phyloP scores from a whole-genome alignment of 352 stramenopile species.

The Pythium oligandrum region DNA sequence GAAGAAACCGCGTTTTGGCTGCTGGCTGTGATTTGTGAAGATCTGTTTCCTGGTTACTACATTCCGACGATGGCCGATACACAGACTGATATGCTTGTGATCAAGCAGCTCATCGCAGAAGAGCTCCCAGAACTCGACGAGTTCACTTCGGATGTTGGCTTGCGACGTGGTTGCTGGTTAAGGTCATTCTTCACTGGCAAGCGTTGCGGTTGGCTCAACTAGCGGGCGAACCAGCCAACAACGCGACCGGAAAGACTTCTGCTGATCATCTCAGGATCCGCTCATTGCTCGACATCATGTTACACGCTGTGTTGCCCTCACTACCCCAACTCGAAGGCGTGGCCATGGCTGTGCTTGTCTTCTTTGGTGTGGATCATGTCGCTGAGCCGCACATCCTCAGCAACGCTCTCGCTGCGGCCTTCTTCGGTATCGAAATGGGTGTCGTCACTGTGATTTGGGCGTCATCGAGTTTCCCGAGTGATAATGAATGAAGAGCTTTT shows the following conservation, averaged over 20 bases:
- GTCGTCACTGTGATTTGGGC: too few relatives aligned
- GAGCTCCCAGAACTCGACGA: conserved; percentile 70
- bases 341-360: conserved; percentile 1
- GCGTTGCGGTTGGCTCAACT: conserved; percentile 13
- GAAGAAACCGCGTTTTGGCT: conserved; percentile 90
- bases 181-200: conserved; percentile 22
- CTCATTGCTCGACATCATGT: conserved; percentile 7
- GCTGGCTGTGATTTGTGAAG: conserved; percentile 84
- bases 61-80: conserved; percentile 85
- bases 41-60: conserved; percentile 88
- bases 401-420: too few relatives aligned
- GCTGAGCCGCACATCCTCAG: too few relatives aligned
- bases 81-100: conserved; percentile 86
- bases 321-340: conserved; percentile 5
- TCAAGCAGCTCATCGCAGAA: conserved; percentile 82
- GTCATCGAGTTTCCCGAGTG: too few relatives aligned
- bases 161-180: conserved; percentile 33
- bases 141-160: conserved; percentile 67
- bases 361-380: too few relatives aligned
- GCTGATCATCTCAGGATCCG: background rate
- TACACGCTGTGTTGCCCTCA: conserved; percentile 7
- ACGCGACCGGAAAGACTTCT: background rate
- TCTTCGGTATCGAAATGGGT: too few relatives aligned
- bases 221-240: conserved; percentile 2
- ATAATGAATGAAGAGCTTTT: too few relatives aligned